Percentiles rank a stretch among this genome's conserved stretches.
These are phyloP conservation scores for Ehretia macrophylla DNA, from an alignment of 257 asterid genomes.

Conservation along the genomic window DNA sequence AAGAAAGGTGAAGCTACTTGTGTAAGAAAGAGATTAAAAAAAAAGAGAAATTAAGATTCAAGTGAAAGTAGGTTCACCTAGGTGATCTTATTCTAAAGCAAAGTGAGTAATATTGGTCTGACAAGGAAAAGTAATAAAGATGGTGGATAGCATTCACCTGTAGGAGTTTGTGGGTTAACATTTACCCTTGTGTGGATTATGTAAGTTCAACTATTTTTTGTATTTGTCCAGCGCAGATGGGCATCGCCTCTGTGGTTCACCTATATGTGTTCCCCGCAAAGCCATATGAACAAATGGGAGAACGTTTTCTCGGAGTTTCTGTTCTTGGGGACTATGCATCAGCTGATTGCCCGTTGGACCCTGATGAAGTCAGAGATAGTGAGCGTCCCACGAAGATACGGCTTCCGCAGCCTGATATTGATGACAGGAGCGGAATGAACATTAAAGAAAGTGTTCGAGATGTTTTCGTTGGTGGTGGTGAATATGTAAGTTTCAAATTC, in stretches of 20 bases:
- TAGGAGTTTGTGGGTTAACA: too few species aligned
- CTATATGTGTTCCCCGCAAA: constrained; percentile 98
- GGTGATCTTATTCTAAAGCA: too few species aligned
- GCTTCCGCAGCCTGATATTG: constrained; percentile 75
- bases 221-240: constrained; percentile 98
- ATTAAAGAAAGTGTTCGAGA: constrained; percentile 89
- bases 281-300: constrained; percentile 93
- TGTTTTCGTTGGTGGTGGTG: constrained; percentile 84
- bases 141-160: too few species aligned
- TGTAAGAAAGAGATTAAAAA: too few species aligned
- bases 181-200: constrained; percentile 1
- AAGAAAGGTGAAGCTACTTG: too few species aligned
- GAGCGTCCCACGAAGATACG: constrained; percentile 92
- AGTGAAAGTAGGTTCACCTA: not conserved
- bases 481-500: constrained; percentile 60
- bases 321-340: constrained; percentile 97
- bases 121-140: too few species aligned
- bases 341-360: constrained; percentile 88
- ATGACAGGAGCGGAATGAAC: constrained; percentile 63
- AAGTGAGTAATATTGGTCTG: too few species aligned
- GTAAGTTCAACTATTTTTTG: constrained; percentile 41
- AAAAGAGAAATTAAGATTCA: not conserved
- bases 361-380: constrained; percentile 95
- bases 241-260: constrained; percentile 85
- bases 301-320: constrained; percentile 73